Evolutionary conservation across 768 basidiomycete genomes (phyloP).

Genomic region (Podaxis sp.): DNA sequence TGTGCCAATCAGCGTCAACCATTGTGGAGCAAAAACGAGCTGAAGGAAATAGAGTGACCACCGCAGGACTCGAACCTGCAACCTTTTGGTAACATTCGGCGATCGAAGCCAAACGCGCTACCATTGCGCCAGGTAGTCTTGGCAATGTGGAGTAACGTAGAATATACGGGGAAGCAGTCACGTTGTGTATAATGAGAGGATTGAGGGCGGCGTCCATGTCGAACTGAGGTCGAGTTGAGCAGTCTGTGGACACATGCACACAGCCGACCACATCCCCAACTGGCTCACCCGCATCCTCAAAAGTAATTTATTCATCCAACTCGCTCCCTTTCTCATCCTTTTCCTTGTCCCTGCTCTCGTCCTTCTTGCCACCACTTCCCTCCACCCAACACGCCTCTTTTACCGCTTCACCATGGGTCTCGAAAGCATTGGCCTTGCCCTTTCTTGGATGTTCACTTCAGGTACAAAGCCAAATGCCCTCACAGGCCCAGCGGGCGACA

Average conservation of each 20-base stretch:
- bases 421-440: constrained; percentile 48
- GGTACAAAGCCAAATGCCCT: constrained; percentile 28
- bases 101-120: constrained; percentile 94
- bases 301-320: constrained; percentile 47
- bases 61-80: constrained; percentile 97
- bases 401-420: constrained; percentile 50
- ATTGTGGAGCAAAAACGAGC: background rate
- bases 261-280: constrained; percentile 35
- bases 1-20: background rate
- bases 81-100: constrained; percentile 80
- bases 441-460: constrained; percentile 59
- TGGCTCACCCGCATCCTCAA: constrained; percentile 41
- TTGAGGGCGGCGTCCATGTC: background rate
- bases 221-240: background rate
- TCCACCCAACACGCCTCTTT: constrained; percentile 25
- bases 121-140: constrained; percentile 89
- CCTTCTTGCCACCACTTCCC: constrained; percentile 36
- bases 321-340: constrained; percentile 55
- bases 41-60: constrained; percentile 50
- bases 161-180: background rate
- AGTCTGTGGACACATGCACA: constrained; percentile 39
- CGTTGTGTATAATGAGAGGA: background rate
- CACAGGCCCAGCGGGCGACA: constrained; percentile 23
- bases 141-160: too few species aligned
- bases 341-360: constrained; percentile 52